These are phyloP conservation scores for Metschnikowia kofuensis DNA, from an alignment of 805 yeast species.

Conservation along the genomic window DNA sequence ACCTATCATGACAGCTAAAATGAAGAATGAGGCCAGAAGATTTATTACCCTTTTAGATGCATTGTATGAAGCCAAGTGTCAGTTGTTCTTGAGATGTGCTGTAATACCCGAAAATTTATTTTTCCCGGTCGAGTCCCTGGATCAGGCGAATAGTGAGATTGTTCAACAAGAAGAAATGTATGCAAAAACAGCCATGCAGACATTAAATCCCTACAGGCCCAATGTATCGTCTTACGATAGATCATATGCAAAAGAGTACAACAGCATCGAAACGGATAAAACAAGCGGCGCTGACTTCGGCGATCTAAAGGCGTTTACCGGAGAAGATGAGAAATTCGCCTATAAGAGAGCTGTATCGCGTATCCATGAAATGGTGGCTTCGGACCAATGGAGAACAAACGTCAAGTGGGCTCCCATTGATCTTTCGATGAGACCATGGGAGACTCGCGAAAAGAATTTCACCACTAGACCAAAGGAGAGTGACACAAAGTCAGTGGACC, in stretches of 20 bases:
- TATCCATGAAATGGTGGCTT: slow-evolving; percentile 56
- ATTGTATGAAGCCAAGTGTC: slow-evolving; percentile 63
- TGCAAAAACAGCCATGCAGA: slow-evolving; percentile 58
- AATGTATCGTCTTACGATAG: slow-evolving; percentile 63
- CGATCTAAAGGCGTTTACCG: slow-evolving; percentile 58
- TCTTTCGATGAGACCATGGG: slow-evolving; percentile 58
- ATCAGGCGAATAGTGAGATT: slow-evolving; percentile 33
- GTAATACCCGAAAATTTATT: slow-evolving; percentile 52
- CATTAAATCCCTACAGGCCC: slow-evolving; percentile 66
- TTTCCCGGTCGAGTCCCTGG: slow-evolving; percentile 49
- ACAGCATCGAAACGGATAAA: neutral
- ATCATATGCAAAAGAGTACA: slow-evolving; percentile 28
- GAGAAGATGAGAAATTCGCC: slow-evolving; percentile 76
- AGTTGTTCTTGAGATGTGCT: slow-evolving; percentile 51
- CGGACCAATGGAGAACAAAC: slow-evolving; percentile 47
- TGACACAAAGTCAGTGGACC: neutral
- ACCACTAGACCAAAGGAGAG: neutral
- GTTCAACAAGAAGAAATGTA: slow-evolving; percentile 70
- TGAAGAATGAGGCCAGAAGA: slow-evolving; percentile 67
- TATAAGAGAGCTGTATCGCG: slow-evolving; percentile 68
- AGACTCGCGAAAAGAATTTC: slow-evolving; percentile 13
- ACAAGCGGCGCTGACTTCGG: slow-evolving; percentile 31
- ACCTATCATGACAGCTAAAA: slow-evolving; percentile 53
- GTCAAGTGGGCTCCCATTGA: slow-evolving; percentile 57
- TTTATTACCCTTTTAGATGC: slow-evolving; percentile 69